phyloP scores from a whole-genome alignment of 2,329 filamentous ascomycete species.

The Fusarium cyanostomum region DNA sequence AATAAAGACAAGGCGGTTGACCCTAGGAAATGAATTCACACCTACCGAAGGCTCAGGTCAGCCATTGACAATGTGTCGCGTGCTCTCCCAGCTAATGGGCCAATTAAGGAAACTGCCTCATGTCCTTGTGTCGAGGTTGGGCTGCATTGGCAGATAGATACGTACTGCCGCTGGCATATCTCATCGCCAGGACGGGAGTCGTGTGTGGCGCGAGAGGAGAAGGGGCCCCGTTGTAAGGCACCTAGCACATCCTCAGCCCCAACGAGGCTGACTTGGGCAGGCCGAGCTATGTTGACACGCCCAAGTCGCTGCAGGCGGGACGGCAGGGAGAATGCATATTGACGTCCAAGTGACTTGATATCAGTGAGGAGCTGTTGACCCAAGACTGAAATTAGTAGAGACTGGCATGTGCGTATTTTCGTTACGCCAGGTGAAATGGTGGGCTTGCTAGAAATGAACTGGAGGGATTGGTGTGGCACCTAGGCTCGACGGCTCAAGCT shows the following conservation, averaged over 20 bases:
- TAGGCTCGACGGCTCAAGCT: conserved; percentile 14
- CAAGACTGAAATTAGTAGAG: neutral
- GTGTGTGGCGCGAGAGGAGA: conserved; percentile 22
- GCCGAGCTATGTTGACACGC: too few species aligned
- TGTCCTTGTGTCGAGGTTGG: neutral
- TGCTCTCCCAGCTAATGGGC: conserved; percentile 8
- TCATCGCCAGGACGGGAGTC: conserved; percentile 15
- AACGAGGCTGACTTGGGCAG: conserved; percentile 26
- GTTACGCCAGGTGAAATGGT: conserved; percentile 7
- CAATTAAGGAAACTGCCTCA: neutral
- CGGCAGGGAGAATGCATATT: neutral
- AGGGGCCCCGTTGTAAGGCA: conserved; percentile 12
- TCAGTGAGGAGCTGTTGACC: neutral
- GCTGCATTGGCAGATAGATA: conserved; percentile 2
- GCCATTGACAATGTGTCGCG: conserved; percentile 15
- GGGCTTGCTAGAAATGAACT: conserved; percentile 18
- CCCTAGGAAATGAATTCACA: conserved; percentile 34
- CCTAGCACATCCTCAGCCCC: conserved; percentile 17
- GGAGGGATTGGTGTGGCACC: conserved; percentile 18
- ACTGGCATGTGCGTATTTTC: conserved; percentile 11
- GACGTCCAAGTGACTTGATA: neutral
- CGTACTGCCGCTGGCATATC: conserved; percentile 5
- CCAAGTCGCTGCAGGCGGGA: too few species aligned
- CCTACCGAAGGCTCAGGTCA: conserved; percentile 4
- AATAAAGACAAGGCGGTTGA: conserved; percentile 20